Base-by-base conservation (phyloP, 2,329 filamentous ascomycete species). In the Penicillium hesseltinei region DNA sequence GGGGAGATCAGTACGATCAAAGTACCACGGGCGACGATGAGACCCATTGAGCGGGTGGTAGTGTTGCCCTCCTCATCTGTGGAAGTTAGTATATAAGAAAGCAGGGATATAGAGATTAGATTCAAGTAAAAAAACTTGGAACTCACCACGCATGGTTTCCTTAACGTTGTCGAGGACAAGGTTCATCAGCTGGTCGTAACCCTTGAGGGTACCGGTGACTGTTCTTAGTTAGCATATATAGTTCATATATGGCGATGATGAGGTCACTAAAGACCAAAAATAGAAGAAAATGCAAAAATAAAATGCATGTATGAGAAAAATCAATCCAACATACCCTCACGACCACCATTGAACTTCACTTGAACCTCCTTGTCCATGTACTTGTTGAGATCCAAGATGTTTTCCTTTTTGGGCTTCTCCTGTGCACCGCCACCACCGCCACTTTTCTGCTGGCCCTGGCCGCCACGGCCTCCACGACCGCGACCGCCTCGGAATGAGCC, bases 131-230 rank as follows among this genome's bases (percentile, higher is more conserved):
- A 5, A 13, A 36, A 17, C 1, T 36, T 11, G 25, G n/a, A 53
- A 69, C 82, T 61, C 78, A 96, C 93, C 93, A 81, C 89, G 84
- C 77, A 97, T 87, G 47, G 88, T 84, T 75, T 99, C 94, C 74
- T 94, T 87, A 51, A 96, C 93, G 66, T 97, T 90, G 71, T 97
- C 94, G 56, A 99, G 81, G 27, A 99, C 94, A 61, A 99, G 82
- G 74, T 99, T 99, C 92, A 97, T 97, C 59, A 99, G 82, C 68
- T 94, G 92, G 74, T 99, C 94, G 75, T 92, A 97, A 61, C 94
- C 94, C 77, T 97, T 97, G 42, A 99, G 81, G 1, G 86, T 91
- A 51, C 94, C 94, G 50, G 87, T 88, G 56, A 96, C 93, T 96
- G 70, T 9, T 17, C 21, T 10, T 19, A 13, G 35, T 64, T 36